Base-by-base conservation (phyloP, 306 rosid species). In the Rosa persica region DNA sequence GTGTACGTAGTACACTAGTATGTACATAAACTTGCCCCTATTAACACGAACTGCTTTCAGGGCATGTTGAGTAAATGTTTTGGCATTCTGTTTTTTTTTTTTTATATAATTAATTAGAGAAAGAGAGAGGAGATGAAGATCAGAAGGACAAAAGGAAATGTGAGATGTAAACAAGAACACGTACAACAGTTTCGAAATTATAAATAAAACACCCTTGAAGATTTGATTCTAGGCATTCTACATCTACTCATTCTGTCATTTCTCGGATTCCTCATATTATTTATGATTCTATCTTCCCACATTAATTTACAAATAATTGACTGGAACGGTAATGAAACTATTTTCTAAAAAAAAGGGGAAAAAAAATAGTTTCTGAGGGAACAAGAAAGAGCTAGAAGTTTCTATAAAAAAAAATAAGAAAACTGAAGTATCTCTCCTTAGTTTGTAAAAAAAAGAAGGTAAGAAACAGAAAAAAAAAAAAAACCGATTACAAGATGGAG, bases 1-100 rank as follows among this genome's bases (percentile, higher is more conserved):
- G 15, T 49, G 57, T 40, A 42, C 60, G 17, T 66, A 66, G 71
- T 34, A 65, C 69, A 15, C 70, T 36, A 65, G 44, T 60, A 43
- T 43, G 70, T 75, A 60, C 69, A 58, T 58, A 58, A 58, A 43
- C 78, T 58, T 74, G 70, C 70, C 30, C 69, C 9, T 25, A 57
- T 34, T 51, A 51, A 72, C 64, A 55, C 20, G 20, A 72, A 51
- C 76, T 72, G 19, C 43, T 72, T 52, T 49, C 25, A 3, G 39
- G 64, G 76, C 76, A 51, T 72, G 76, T 72, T 72, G 47, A 39
- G 71, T 38, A 17, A 17, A 8, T 66, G 70, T 38, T 34, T 66
- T 19, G 48, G 39, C 20, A 5, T 19, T 39, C 25, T 51, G 52
- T 15, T n/a, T 6, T 8, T 10, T 42, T 54, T 15, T n/a, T 6